A percentile compares a stretch with the other conserved stretches of the same genome.
phyloP scores from a whole-genome alignment of 108 stramenopile genomes.

The Nannochloropsis gaditana region DNA sequence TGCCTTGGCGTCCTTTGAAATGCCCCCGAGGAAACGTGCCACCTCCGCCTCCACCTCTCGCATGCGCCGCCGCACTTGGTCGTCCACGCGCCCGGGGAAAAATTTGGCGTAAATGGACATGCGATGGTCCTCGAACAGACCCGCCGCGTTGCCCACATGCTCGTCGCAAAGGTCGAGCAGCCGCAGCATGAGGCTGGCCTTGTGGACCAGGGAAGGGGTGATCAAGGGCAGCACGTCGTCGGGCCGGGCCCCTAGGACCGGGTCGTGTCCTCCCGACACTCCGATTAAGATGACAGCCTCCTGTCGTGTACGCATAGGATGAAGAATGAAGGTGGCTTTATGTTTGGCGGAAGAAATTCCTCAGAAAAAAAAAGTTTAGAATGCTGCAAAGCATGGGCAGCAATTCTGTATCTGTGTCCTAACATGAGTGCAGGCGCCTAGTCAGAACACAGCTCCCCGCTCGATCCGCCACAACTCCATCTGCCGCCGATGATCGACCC shows the following conservation, averaged over 20 bases:
- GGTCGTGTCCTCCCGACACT: background rate
- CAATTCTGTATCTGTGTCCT: too few species aligned
- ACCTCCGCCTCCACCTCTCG: background rate
- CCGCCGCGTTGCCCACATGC: background rate
- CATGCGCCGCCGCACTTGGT: background rate
- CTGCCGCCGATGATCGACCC: background rate
- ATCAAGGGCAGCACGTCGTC: background rate
- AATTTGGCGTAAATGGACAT: conserved; percentile 4
- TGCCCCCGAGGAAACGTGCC: background rate
- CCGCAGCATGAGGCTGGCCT: background rate
- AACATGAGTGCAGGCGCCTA: too few species aligned
- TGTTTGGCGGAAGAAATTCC: too few species aligned
- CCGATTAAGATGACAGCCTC: background rate
- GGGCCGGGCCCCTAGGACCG: background rate
- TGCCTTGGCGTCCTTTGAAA: background rate
- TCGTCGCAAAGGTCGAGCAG: background rate
- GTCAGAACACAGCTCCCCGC: too few species aligned
- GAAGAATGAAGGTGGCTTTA: background rate
- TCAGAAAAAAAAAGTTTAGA: too few species aligned
- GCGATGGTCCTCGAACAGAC: background rate
- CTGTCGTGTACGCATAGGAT: background rate
- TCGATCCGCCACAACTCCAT: too few species aligned
- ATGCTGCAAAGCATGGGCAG: too few species aligned
- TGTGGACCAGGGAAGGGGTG: background rate
- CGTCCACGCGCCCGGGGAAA: background rate